These are phyloP conservation scores for Daldinia childiae DNA, from an alignment of 495 filamentous ascomycete genomes.

Conservation along the genomic window DNA sequence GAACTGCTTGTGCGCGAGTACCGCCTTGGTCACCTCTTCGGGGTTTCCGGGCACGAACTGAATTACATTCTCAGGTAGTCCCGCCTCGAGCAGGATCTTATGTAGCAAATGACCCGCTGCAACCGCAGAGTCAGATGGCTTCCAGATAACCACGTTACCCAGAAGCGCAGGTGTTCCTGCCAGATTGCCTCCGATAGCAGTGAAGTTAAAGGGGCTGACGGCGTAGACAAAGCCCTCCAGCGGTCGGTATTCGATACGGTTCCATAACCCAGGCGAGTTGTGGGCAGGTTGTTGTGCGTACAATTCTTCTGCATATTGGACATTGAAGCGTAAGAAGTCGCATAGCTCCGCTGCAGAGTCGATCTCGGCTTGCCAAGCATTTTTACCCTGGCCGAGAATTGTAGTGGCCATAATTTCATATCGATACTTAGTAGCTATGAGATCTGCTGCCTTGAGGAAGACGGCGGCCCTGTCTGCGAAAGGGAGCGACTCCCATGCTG, in stretches of 20 bases:
- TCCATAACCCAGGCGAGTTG: conserved; percentile 82
- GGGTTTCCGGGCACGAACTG: conserved; percentile 86
- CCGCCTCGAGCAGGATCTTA: conserved; percentile 87
- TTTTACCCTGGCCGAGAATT: conserved; percentile 95
- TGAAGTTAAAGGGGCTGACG: conserved; percentile 90
- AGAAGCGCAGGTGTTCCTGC: conserved; percentile 76
- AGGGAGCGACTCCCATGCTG: conserved; percentile 79
- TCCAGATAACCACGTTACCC: conserved; percentile 91
- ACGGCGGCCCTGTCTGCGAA: conserved; percentile 92
- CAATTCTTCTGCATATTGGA: conserved; percentile 86
- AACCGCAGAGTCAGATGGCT: conserved; percentile 81
- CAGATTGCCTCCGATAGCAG: conserved; percentile 83
- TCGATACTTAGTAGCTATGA: conserved; percentile 88
- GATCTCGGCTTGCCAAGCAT: conserved; percentile 96
- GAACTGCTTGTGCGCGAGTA: conserved; percentile 74
- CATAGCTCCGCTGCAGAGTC: conserved; percentile 90
- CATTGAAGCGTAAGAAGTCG: conserved; percentile 92
- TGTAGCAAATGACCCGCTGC: conserved; percentile 79
- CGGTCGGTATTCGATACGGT: conserved; percentile 82
- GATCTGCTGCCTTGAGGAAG: conserved; percentile 91
- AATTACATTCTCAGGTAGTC: conserved; percentile 80
- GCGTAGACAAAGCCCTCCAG: conserved; percentile 90
- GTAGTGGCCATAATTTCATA: conserved; percentile 94
- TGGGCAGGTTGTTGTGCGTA: conserved; percentile 84
- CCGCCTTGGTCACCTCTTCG: conserved; percentile 73